Evolutionary conservation across 768 basidiomycete species (phyloP), one percentile per base, ranked within the genome.

Genomic region (Amanita polypyramis): DNA sequence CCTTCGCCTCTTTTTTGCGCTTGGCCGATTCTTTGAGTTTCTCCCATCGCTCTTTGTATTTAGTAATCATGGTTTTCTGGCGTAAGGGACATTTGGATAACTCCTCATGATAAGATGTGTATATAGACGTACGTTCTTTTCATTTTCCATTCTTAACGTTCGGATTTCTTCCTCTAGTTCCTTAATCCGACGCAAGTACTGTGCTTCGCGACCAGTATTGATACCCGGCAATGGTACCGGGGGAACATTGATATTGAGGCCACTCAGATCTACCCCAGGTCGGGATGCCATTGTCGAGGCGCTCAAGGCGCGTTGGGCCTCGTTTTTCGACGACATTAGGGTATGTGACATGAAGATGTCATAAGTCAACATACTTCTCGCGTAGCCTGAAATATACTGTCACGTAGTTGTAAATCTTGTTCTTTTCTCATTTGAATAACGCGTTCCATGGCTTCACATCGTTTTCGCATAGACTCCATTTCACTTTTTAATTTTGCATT

Each of bases 11-110:
- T 61, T 89, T 86, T 67, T 91, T 90, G 51, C 84, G 79, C 63
- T 82, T 88, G 6, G 87, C 84, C 21, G 84, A 85, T 58, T 92
- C 90, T 60, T 92, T 92, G 49, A 92, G 68, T 62, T 88, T 90
- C 60, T 87, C 85, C 89, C 89, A 92, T 34, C 86, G 74, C 64
- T 91, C 89, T 21, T 84, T 77, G 64, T 86, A 91, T 56, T 85
- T 83, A 17, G 73, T 70, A 53, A 90, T 88, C 76, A 88, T 85
- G 9, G 77, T 70, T 79, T 83, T 86, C 89, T 91, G 64, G 50
- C 42, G 57, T 14, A 52, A 46, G 49, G 44, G 43, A 40, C 37
- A 32, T 48, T 45, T 58, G 54, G 47, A 37, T n/a, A 33, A 36
- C 19, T 34, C 14, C n/a, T 19, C 34, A 50, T 30, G 27, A 50